A percentile compares a stretch with the other conserved stretches of the same genome.
These are phyloP conservation scores for Podospora appendiculata DNA, from an alignment of 495 filamentous ascomycete species.

Conservation along the genomic window DNA sequence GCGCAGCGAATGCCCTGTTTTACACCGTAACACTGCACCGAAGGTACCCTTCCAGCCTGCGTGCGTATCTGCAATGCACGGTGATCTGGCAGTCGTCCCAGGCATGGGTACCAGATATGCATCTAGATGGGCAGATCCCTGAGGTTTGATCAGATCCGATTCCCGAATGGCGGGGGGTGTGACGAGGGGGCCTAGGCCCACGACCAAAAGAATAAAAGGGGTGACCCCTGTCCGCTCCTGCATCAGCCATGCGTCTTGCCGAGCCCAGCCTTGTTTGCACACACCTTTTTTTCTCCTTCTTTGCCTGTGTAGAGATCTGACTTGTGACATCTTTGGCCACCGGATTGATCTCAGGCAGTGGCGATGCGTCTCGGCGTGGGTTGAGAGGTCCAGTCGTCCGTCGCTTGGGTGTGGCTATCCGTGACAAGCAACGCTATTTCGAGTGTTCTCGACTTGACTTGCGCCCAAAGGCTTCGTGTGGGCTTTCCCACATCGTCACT, in stretches of 20 bases:
- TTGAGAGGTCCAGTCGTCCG: too few species aligned
- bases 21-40: too few species aligned
- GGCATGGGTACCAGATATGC: not conserved
- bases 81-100: constrained; percentile 1
- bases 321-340: too few species aligned
- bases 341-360: too few species aligned
- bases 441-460: too few species aligned
- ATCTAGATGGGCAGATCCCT: not conserved
- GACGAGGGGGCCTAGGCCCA: not conserved
- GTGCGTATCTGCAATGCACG: constrained; percentile 2
- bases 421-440: too few species aligned
- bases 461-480: too few species aligned
- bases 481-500: too few species aligned
- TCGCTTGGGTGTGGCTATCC: too few species aligned
- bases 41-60: not conserved
- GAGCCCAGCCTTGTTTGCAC: constrained; percentile 10
- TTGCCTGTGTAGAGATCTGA: too few species aligned
- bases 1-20: too few species aligned
- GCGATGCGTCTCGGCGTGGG: too few species aligned
- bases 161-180: constrained; percentile 5
- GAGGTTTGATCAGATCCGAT: constrained; percentile 3
- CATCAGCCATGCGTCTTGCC: not conserved
- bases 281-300: not conserved
- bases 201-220: not conserved
- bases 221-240: not conserved